A percentile compares a stretch with the other conserved stretches of the same genome.
phyloP scores from a whole-genome alignment of 163 green algal species.

The Scenedesmus sp. region DNA sequence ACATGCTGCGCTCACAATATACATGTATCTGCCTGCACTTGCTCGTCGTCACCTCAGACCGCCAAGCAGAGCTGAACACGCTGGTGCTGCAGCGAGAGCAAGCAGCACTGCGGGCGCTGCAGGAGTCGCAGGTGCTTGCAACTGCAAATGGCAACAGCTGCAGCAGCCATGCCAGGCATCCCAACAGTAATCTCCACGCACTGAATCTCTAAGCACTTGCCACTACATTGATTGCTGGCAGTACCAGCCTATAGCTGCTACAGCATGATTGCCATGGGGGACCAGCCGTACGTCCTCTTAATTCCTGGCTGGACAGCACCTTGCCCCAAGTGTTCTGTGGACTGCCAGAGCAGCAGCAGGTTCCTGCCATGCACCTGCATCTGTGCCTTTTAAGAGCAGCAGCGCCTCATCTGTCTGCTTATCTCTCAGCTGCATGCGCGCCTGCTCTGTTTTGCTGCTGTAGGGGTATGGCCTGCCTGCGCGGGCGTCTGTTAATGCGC shows the following conservation, averaged over 20 bases:
- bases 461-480: not conserved
- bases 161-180: not conserved
- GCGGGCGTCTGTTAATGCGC: not conserved
- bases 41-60: not conserved
- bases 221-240: not conserved
- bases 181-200: not conserved
- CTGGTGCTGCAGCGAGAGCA: conserved; percentile 39
- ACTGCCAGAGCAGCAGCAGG: not conserved
- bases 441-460: not conserved
- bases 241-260: not conserved
- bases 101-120: conserved; percentile 16
- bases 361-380: not conserved
- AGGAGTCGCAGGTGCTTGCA: conserved; percentile 27
- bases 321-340: not conserved
- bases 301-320: not conserved
- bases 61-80: conserved; percentile 12
- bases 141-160: not conserved
- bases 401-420: not conserved
- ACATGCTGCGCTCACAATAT: not conserved
- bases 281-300: not conserved
- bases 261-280: not conserved
- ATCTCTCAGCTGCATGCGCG: not conserved
- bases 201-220: not conserved
- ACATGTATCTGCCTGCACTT: not conserved
- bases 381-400: not conserved